phyloP scores from a whole-genome alignment of 352 stramenopile species.

The Pythium aphanidermatum region DNA sequence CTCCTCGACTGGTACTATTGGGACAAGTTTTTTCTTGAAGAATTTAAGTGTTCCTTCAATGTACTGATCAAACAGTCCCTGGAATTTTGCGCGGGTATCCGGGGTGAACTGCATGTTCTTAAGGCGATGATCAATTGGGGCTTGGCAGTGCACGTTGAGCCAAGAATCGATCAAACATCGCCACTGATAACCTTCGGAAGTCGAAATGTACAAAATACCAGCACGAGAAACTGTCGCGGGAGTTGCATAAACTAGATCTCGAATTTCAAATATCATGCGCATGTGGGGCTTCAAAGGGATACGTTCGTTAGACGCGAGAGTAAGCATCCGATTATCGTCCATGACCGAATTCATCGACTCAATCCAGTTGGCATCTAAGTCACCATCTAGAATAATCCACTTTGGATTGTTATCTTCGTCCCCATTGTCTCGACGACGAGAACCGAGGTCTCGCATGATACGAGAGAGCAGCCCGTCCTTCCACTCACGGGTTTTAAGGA shows the following conservation, averaged over 20 bases:
- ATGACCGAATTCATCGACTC: constrained; percentile 97
- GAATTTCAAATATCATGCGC: constrained; percentile 97
- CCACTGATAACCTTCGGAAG: constrained; percentile 94
- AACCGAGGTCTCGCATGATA: constrained; percentile 94
- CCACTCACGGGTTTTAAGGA: constrained; percentile 94
- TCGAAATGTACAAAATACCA: constrained; percentile 96
- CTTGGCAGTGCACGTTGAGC: constrained; percentile 75
- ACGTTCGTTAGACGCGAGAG: constrained; percentile 94
- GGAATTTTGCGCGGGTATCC: constrained; percentile 73
- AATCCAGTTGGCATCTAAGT: constrained; percentile 98
- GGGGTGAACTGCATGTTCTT: constrained; percentile 74
- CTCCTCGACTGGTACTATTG: constrained; percentile 92
- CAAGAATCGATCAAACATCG: constrained; percentile 91
- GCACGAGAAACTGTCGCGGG: constrained; percentile 93
- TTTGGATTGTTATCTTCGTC: constrained; percentile 92
- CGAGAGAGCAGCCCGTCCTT: constrained; percentile 93
- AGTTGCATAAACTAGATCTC: constrained; percentile 93
- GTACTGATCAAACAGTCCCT: constrained; percentile 91
- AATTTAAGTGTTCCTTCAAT: constrained; percentile 90
- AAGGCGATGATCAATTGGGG: constrained; percentile 54
- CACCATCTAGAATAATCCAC: constrained; percentile 96
- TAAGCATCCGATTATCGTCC: constrained; percentile 97
- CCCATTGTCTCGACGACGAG: constrained; percentile 82
- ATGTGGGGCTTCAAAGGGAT: constrained; percentile 96
- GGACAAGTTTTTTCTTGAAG: constrained; percentile 90